Conservation (phyloP, 1,139 yeast genomes). For the Zygosaccharomyces sapae region DNA sequence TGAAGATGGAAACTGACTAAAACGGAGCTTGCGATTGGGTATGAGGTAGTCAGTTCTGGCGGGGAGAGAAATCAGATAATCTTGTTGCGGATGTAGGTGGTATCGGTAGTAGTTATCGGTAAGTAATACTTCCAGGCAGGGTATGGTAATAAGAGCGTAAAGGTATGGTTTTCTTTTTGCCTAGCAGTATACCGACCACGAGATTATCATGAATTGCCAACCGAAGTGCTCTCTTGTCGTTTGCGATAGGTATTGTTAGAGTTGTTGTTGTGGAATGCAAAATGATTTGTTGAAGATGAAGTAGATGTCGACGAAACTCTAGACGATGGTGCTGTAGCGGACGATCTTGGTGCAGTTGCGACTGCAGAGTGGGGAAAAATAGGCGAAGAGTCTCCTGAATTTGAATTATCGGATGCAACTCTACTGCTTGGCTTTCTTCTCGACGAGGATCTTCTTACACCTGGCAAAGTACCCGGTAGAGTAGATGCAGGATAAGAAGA, state of each 20-base stretch:
- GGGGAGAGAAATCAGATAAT: too few species aligned
- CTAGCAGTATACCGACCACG: background rate
- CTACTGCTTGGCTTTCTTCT: conserved; percentile 19
- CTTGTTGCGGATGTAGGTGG: too few species aligned
- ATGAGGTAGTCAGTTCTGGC: too few species aligned
- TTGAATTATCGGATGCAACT: conserved; percentile 8
- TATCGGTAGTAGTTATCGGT: too few species aligned
- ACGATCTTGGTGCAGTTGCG: background rate
- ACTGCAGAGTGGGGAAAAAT: conserved; percentile 7
- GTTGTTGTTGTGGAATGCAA: background rate
- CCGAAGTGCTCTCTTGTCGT: conserved; percentile 3
- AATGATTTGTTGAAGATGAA: conserved; percentile 1
- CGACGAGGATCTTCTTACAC: conserved; percentile 30
- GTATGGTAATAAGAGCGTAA: too few species aligned
- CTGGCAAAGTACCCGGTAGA: conserved; percentile 25
- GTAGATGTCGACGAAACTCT: conserved; percentile 11
- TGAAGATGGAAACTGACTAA: background rate
- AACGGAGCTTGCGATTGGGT: too few species aligned
- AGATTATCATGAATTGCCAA: conserved; percentile 1
- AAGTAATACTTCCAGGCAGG: too few species aligned
- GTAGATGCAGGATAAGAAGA: conserved; percentile 17
- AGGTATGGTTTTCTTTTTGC: background rate
- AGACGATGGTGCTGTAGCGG: conserved; percentile 14
- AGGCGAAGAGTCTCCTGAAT: conserved; percentile 17
- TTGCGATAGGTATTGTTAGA: conserved; percentile 1